Evolutionary conservation across 2,329 filamentous ascomycete genomes (phyloP).

Genomic region (Verticillium klebahnii): DNA sequence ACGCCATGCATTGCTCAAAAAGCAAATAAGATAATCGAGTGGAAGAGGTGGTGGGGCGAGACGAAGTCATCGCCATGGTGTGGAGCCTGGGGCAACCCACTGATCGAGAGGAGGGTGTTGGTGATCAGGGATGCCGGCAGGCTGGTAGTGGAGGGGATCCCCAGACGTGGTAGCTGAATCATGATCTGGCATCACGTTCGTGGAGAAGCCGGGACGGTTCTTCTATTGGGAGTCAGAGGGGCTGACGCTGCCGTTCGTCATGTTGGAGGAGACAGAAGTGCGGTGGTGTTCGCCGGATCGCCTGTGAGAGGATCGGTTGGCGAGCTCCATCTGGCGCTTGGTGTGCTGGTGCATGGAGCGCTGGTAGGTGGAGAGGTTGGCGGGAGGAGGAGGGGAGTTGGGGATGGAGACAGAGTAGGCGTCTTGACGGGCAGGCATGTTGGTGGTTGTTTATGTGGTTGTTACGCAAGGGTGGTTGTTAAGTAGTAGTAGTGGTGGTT

Average conservation of each 20-base stretch:
- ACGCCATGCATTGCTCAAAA: background rate
- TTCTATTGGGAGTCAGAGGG: background rate
- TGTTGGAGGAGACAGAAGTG: conserved; percentile 11
- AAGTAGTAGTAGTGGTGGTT: background rate
- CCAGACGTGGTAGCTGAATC: background rate
- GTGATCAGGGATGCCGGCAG: background rate
- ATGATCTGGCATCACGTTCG: background rate
- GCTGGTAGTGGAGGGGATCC: background rate
- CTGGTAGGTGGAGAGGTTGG: conserved; percentile 51
- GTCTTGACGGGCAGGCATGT: conserved; percentile 30
- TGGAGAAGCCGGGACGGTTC: background rate
- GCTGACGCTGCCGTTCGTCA: conserved; percentile 21
- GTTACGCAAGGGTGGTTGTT: background rate
- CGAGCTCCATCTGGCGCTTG: conserved; percentile 59
- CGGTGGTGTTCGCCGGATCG: conserved; percentile 10
- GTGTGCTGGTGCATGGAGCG: conserved; percentile 62
- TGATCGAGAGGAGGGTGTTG: background rate
- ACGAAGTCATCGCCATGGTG: background rate
- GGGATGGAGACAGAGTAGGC: conserved; percentile 21
- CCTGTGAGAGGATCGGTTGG: conserved; percentile 36
- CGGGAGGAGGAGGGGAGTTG: conserved; percentile 32
- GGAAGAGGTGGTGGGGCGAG: background rate
- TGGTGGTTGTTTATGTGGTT: conserved; percentile 11
- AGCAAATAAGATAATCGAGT: background rate
- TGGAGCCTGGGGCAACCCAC: background rate